These are phyloP conservation scores for Anthracocystis setariae DNA, from an alignment of 1,284 basidiomycete genomes.

Conservation along the genomic window DNA sequence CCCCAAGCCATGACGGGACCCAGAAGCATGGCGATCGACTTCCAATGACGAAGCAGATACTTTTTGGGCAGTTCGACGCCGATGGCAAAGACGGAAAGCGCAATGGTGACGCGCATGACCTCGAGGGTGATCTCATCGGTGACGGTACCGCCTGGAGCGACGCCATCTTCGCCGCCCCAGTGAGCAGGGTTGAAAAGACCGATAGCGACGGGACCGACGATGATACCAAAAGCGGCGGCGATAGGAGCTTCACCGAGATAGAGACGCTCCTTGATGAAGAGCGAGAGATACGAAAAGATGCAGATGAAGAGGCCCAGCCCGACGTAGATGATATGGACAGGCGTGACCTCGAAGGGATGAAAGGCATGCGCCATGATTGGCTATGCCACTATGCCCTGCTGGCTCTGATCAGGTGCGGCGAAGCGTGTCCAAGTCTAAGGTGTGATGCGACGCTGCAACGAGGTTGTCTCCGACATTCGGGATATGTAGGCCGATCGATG, in stretches of 20 bases:
- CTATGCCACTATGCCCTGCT: not conserved
- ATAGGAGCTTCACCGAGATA: constrained; percentile 97
- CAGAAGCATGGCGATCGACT: constrained; percentile 84
- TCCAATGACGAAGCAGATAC: constrained; percentile 91
- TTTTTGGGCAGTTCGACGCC: constrained; percentile 75
- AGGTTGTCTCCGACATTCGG: constrained; percentile 33
- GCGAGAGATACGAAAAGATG: constrained; percentile 92
- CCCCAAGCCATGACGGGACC: constrained; percentile 87
- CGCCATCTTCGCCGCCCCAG: constrained; percentile 76
- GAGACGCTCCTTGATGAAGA: constrained; percentile 89
- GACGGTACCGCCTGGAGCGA: constrained; percentile 73
- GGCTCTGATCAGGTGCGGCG: not conserved
- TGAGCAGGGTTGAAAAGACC: constrained; percentile 84
- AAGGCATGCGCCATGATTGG: constrained; percentile 51
- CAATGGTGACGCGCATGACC: constrained; percentile 92
- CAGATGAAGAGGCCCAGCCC: constrained; percentile 63
- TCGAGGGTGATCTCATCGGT: constrained; percentile 77
- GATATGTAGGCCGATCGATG: constrained; percentile 13
- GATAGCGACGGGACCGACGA: constrained; percentile 83
- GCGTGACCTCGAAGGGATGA: constrained; percentile 63
- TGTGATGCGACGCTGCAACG: constrained; percentile 19
- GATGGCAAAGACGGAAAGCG: constrained; percentile 96
- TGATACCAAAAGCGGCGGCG: constrained; percentile 93
- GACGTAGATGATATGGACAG: constrained; percentile 64
- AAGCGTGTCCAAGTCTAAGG: constrained; percentile 1